These are phyloP conservation scores for Panicum miliaceum DNA, from an alignment of 176 grass and related monocot genomes.

Conservation along the genomic window DNA sequence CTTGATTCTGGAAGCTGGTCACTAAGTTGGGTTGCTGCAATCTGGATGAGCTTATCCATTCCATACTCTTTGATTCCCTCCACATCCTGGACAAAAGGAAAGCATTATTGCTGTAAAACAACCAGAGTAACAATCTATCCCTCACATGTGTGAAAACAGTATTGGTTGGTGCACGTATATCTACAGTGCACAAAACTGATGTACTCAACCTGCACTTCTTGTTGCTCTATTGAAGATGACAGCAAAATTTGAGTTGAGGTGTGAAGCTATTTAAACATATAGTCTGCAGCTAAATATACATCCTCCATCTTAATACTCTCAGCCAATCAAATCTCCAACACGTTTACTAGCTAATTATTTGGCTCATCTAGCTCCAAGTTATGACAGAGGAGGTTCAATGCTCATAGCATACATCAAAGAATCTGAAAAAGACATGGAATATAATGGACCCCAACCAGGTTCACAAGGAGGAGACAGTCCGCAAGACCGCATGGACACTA, in stretches of 20 bases:
- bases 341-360: background rate
- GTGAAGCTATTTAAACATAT: background rate
- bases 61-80: conserved; percentile 67
- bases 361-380: background rate
- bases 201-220: background rate
- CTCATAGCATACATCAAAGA: conserved; percentile 1
- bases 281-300: conserved; percentile 24
- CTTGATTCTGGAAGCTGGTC: conserved; percentile 99
- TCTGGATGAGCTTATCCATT: conserved; percentile 83
- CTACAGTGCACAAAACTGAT: background rate
- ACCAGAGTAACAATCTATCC: background rate
- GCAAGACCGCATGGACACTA: background rate
- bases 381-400: background rate
- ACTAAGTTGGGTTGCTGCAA: conserved; percentile 88
- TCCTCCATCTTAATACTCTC: conserved; percentile 8
- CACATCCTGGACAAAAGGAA: conserved; percentile 41
- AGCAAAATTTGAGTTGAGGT: background rate
- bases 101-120: conserved; percentile 5
- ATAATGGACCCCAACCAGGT: background rate
- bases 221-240: conserved; percentile 1
- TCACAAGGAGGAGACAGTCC: background rate
- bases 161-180: background rate
- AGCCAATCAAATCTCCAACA: conserved; percentile 9
- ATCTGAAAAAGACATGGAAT: background rate
- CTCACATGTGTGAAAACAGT: background rate